A percentile compares a stretch with the other conserved stretches of the same genome.
These are phyloP conservation scores for Petasospora rhodanensis DNA, from an alignment of 1,139 yeast species.

Conservation along the genomic window DNA sequence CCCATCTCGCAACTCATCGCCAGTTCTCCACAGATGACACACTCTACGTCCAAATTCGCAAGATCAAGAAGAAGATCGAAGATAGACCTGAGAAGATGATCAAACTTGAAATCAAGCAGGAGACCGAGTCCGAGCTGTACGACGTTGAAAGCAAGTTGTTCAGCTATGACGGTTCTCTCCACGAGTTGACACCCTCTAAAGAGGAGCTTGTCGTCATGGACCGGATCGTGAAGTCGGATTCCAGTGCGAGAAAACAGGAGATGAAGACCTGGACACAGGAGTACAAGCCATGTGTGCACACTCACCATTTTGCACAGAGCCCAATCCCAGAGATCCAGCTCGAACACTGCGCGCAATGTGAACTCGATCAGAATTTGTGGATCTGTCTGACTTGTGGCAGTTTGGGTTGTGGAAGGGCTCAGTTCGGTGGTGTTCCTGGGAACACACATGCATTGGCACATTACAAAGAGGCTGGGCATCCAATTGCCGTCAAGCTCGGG, in stretches of 20 bases:
- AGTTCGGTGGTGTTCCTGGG: conserved; percentile 90
- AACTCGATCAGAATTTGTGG: conserved; percentile 78
- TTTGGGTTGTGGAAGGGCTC: conserved; percentile 90
- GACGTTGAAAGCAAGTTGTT: conserved; percentile 35
- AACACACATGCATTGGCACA: conserved; percentile 86
- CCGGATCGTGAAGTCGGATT: conserved; percentile 57
- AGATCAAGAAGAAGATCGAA: conserved; percentile 29
- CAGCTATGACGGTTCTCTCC: conserved; percentile 8
- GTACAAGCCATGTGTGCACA: conserved; percentile 73
- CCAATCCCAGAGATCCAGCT: conserved; percentile 32
- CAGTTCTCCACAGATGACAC: conserved; percentile 47
- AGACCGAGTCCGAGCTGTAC: conserved; percentile 63
- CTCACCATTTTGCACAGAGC: conserved; percentile 45
- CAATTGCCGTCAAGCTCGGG: conserved; percentile 86
- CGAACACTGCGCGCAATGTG: conserved; percentile 61
- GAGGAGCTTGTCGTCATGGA: conserved; percentile 30
- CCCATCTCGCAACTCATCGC: conserved; percentile 48
- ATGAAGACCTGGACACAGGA: conserved; percentile 92
- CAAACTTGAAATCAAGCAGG: conserved; percentile 71
- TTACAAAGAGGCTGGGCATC: conserved; percentile 50
- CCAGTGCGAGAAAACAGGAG: conserved; percentile 64
- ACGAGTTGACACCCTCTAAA: conserved; percentile 1
- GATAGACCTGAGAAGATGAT: conserved; percentile 43
- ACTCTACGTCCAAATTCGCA: conserved; percentile 50
- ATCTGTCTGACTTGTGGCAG: conserved; percentile 85